A percentile compares a stretch with the other conserved stretches of the same genome.
Evolutionary conservation across 768 basidiomycete species (phyloP).

Genomic region (Lentinula guzmanii): DNA sequence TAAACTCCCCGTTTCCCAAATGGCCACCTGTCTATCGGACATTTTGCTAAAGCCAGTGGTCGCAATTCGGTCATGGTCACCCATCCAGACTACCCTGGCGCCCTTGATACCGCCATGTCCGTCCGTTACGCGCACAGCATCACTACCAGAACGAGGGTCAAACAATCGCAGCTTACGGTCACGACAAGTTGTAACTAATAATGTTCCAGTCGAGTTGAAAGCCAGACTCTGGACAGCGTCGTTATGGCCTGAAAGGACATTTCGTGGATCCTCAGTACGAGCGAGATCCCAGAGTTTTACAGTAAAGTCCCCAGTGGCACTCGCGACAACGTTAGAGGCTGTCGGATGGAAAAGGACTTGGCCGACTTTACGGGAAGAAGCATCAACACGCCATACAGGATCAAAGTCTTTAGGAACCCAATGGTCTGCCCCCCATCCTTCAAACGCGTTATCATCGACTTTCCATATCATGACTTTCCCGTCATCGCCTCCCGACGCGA

Average conservation of each 20-base stretch:
- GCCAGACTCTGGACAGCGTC: constrained; percentile 85
- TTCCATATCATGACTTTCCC: constrained; percentile 93
- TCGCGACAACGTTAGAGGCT: constrained; percentile 80
- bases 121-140: constrained; percentile 78
- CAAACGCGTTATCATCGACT: constrained; percentile 60
- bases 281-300: constrained; percentile 92
- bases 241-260: constrained; percentile 64
- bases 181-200: constrained; percentile 85
- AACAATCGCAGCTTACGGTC: constrained; percentile 92
- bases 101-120: constrained; percentile 94
- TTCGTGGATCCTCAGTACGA: constrained; percentile 56
- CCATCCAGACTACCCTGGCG: constrained; percentile 85
- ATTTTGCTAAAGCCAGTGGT: constrained; percentile 97
- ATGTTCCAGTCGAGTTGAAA: constrained; percentile 75
- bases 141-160: constrained; percentile 77
- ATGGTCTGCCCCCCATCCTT: constrained; percentile 78
- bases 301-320: constrained; percentile 73
- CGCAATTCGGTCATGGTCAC: constrained; percentile 79
- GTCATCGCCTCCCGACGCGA: constrained; percentile 92
- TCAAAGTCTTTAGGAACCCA: constrained; percentile 84
- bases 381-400: constrained; percentile 77
- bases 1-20: constrained; percentile 86
- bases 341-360: constrained; percentile 94
- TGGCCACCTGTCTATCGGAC: constrained; percentile 84
- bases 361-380: constrained; percentile 82